Percentiles rank a stretch among this genome's conserved stretches.
Evolutionary conservation across 1,284 basidiomycete genomes (phyloP).

Genomic region (Cryptococcus hybrid): DNA sequence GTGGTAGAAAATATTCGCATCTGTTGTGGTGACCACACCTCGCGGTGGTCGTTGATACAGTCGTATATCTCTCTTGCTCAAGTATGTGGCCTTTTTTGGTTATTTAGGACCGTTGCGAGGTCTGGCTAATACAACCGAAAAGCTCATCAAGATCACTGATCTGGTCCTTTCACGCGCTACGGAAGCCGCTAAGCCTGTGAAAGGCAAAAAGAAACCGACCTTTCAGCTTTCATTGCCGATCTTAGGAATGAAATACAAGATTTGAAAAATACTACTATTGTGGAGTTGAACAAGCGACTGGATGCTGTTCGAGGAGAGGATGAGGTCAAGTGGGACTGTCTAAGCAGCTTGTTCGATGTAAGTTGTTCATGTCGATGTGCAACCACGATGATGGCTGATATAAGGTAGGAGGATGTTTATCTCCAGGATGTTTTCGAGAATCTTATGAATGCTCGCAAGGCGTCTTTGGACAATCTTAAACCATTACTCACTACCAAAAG

Average conservation of each 20-base stretch:
- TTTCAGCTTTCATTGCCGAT: neutral
- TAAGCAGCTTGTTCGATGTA: neutral
- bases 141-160: conserved; percentile 12
- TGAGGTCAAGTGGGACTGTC: neutral
- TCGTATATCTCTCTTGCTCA: conserved; percentile 4
- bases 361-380: neutral
- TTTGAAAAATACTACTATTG: neutral
- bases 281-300: neutral
- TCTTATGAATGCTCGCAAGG: too few species aligned
- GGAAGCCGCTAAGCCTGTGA: conserved; percentile 13
- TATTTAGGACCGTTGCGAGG: too few species aligned
- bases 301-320: neutral
- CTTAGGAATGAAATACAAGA: neutral
- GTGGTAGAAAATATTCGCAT: too few species aligned
- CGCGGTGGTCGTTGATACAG: conserved; percentile 8
- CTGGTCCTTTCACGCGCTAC: conserved; percentile 8
- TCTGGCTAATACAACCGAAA: neutral
- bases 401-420: too few species aligned
- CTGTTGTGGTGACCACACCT: too few species aligned
- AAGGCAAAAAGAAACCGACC: conserved; percentile 27
- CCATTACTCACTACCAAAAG: too few species aligned
- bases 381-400: too few species aligned
- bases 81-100: neutral
- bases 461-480: too few species aligned
- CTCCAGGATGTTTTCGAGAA: too few species aligned